Evolutionary conservation across 495 filamentous ascomycete species (phyloP).

Genomic region (Astrothelium macrocarpum): DNA sequence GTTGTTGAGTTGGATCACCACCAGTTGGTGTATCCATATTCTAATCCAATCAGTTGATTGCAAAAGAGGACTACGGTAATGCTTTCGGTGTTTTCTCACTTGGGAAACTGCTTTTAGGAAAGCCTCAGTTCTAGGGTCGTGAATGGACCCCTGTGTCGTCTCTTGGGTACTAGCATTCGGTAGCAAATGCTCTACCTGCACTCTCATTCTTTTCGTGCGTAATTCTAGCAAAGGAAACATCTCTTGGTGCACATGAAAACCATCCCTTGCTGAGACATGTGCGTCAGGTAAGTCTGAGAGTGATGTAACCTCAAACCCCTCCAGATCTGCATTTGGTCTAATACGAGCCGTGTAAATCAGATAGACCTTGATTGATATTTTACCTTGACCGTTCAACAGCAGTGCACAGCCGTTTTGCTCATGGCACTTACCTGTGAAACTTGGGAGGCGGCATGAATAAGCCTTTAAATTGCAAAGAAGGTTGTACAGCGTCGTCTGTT

Average conservation of each 20-base stretch:
- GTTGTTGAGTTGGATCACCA: not conserved
- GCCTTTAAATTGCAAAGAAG: not conserved
- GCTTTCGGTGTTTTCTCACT: not conserved
- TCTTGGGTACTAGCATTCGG: not conserved
- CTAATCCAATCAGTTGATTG: not conserved
- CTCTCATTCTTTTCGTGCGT: not conserved
- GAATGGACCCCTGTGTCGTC: not conserved
- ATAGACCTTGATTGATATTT: not conserved
- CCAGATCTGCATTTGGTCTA: not conserved
- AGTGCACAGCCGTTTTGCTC: not conserved
- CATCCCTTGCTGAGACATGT: not conserved
- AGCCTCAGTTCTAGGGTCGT: not conserved
- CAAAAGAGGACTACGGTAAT: not conserved
- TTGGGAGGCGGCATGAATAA: not conserved
- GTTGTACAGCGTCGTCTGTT: not conserved
- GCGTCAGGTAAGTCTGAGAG: not conserved
- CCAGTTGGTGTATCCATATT: not conserved
- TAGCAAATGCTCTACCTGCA: not conserved
- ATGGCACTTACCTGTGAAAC: not conserved
- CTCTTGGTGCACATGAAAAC: not conserved
- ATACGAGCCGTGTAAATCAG: not conserved
- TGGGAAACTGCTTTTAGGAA: constrained; percentile 1
- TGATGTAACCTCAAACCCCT: not conserved
- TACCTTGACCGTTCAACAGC: not conserved
- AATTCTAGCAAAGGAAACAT: not conserved